These are phyloP conservation scores for Colletotrichum paranaense DNA, from an alignment of 2,329 filamentous ascomycete species.

Conservation along the genomic window DNA sequence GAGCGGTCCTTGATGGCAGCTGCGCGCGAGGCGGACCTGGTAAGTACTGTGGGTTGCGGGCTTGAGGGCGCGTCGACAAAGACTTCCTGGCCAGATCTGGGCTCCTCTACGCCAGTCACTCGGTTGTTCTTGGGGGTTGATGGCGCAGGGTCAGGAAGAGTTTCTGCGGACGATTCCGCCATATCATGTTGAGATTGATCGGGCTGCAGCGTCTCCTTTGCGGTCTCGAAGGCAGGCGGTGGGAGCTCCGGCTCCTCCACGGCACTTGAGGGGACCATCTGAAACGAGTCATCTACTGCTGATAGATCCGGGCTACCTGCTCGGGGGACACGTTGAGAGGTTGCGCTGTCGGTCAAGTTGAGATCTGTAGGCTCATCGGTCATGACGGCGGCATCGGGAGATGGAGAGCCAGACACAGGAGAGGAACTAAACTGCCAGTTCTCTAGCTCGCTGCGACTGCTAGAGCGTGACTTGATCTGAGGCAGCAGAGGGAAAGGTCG, in stretches of 20 bases:
- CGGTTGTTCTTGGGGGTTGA: conserved; percentile 30
- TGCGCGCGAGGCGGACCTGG: conserved; percentile 42
- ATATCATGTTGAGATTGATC: background rate
- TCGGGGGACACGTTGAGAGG: conserved; percentile 28
- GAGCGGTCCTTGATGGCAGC: conserved; percentile 41
- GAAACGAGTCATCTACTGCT: conserved; percentile 33
- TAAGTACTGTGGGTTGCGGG: conserved; percentile 44
- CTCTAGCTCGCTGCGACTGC: conserved; percentile 51
- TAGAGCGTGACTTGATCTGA: conserved; percentile 63
- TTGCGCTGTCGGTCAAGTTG: conserved; percentile 23
- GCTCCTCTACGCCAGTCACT: conserved; percentile 45
- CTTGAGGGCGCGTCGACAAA: conserved; percentile 63
- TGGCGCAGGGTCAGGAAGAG: background rate
- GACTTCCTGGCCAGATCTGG: conserved; percentile 57
- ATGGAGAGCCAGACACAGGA: conserved; percentile 64
- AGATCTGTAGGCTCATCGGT: conserved; percentile 35
- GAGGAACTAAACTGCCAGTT: conserved; percentile 68
- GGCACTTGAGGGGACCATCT: conserved; percentile 44
- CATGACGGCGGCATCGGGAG: conserved; percentile 33
- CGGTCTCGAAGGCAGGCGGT: conserved; percentile 12
- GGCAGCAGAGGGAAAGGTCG: conserved; percentile 63
- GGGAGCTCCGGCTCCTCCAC: conserved; percentile 27
- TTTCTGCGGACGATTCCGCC: background rate
- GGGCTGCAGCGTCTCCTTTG: background rate
- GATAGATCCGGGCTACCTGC: conserved; percentile 20